These are phyloP conservation scores for Coprinellus aureogranulatus DNA, from an alignment of 768 basidiomycete genomes.

Conservation along the genomic window DNA sequence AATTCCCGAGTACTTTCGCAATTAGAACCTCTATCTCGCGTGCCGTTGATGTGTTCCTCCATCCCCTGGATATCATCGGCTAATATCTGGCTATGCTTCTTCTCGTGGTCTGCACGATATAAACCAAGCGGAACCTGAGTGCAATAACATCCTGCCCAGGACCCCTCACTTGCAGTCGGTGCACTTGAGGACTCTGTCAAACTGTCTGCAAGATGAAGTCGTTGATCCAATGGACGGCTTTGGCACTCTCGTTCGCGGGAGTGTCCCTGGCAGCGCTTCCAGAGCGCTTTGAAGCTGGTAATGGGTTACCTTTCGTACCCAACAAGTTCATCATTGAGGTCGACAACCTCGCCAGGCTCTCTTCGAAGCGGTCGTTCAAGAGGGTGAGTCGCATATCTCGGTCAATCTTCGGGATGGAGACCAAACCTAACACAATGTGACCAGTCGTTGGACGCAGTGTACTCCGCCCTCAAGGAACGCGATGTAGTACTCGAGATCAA, in stretches of 20 bases:
- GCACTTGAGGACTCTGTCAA: background rate
- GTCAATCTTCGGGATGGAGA: background rate
- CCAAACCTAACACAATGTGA: background rate
- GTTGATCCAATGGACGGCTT: constrained; percentile 2
- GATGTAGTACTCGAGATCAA: constrained; percentile 43
- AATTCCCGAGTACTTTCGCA: background rate
- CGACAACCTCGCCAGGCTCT: constrained; percentile 35
- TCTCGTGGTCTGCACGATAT: background rate
- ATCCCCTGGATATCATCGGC: too few relatives aligned
- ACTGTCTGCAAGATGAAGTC: background rate
- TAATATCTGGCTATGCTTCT: background rate
- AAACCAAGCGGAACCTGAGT: background rate
- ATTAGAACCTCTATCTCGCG: background rate
- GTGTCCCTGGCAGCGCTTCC: background rate
- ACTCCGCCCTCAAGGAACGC: constrained; percentile 44
- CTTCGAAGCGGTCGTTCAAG: constrained; percentile 31
- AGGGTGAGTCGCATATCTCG: constrained; percentile 20
- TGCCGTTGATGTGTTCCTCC: background rate
- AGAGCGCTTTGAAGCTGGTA: background rate
- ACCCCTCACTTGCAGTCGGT: background rate
- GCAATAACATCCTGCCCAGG: background rate
- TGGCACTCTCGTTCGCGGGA: background rate
- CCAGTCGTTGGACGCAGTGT: constrained; percentile 51
- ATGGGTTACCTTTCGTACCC: constrained; percentile 32
- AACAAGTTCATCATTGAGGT: constrained; percentile 62